phyloP scores from a whole-genome alignment of 2,329 filamentous ascomycete genomes.

The Gyromitra esculenta region DNA sequence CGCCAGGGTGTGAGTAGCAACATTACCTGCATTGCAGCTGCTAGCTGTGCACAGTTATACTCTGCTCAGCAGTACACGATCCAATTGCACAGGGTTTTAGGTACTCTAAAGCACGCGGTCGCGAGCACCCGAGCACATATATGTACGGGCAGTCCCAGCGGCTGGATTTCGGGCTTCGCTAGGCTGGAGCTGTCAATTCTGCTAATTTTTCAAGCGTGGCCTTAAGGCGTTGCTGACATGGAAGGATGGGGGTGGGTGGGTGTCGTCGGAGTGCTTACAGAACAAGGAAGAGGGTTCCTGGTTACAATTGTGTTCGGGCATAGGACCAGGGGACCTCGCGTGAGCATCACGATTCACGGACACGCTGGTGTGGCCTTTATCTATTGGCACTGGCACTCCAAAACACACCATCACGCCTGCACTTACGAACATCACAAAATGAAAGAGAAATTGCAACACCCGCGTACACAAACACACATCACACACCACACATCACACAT shows the following conservation, averaged over 20 bases:
- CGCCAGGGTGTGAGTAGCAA: neutral
- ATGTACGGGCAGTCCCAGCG: conserved; percentile 20
- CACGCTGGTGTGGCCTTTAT: conserved; percentile 38
- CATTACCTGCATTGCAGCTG: conserved; percentile 12
- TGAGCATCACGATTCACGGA: conserved; percentile 1
- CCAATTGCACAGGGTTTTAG: neutral
- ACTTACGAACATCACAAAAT: conserved; percentile 26
- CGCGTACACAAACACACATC: neutral
- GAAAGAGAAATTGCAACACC: conserved; percentile 16
- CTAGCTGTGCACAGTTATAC: conserved; percentile 5
- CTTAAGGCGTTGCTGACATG: conserved; percentile 10
- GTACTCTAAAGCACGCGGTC: conserved; percentile 13
- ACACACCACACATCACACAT: neutral
- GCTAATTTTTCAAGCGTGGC: conserved; percentile 3
- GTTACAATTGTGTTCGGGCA: conserved; percentile 3
- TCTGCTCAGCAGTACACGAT: neutral
- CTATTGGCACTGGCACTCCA: conserved; percentile 35
- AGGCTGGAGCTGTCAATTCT: conserved; percentile 8
- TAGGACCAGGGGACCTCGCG: neutral
- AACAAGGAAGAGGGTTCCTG: conserved; percentile 1
- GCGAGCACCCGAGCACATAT: conserved; percentile 28
- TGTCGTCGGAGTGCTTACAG: neutral
- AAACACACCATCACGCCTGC: conserved; percentile 18
- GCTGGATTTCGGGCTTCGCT: neutral
- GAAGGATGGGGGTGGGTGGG: neutral